Percentiles rank a stretch among this genome's conserved stretches.
Evolutionary conservation across 2,329 filamentous ascomycete species (phyloP).

Genomic region (Curvularia spicifera): DNA sequence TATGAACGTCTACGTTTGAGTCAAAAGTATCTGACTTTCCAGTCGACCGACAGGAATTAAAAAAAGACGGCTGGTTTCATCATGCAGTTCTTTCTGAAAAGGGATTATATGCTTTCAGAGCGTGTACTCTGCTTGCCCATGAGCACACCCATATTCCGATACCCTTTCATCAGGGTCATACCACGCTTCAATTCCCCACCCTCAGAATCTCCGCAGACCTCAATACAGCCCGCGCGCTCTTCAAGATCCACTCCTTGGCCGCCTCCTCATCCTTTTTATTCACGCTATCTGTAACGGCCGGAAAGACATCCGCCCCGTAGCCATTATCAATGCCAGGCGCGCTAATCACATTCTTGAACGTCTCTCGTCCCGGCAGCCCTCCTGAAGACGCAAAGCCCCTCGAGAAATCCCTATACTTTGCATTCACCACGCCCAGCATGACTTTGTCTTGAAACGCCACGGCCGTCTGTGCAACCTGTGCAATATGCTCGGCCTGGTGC

Average conservation of each 20-base stretch:
- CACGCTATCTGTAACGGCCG: constrained; percentile 2
- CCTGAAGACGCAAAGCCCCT: constrained; percentile 2
- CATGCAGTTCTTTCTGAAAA: background rate
- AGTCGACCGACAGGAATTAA: background rate
- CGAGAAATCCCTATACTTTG: background rate
- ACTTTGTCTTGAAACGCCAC: background rate
- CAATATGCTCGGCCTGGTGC: background rate
- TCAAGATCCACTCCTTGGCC: background rate
- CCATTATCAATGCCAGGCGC: constrained; percentile 6
- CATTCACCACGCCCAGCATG: constrained; percentile 2
- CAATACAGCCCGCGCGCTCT: constrained; percentile 4
- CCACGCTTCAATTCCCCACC: background rate
- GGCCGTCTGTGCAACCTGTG: constrained; percentile 4
- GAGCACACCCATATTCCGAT: background rate
- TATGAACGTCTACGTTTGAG: background rate
- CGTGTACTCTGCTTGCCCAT: background rate
- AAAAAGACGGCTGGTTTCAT: background rate
- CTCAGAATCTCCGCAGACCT: constrained; percentile 5
- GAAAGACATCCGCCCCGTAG: constrained; percentile 5
- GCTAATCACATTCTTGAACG: constrained; percentile 4
- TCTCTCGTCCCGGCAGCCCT: constrained; percentile 1
- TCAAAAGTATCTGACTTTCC: background rate
- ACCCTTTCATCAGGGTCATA: background rate
- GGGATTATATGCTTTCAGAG: background rate
- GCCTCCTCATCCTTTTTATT: background rate